Evolutionary conservation across 176 grass and related monocot genomes (phyloP).

Genomic region (Themeda triandra): DNA sequence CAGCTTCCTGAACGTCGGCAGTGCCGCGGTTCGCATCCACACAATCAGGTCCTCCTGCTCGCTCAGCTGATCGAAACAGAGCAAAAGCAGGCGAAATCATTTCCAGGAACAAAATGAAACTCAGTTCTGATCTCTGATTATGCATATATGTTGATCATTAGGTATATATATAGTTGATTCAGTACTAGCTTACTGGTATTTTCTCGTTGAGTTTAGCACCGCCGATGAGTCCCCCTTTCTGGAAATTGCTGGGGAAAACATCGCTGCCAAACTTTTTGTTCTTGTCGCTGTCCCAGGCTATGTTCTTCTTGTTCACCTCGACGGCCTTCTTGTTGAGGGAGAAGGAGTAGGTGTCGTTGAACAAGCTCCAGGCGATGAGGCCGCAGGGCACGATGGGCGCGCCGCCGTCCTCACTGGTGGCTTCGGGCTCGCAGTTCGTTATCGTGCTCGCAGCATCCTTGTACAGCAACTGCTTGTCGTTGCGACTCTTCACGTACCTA

Average conservation of each 20-base stretch:
- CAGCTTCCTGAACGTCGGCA: slow-evolving; percentile 86
- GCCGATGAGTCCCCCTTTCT: slow-evolving; percentile 58
- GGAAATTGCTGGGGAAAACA: slow-evolving; percentile 82
- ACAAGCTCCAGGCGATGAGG: slow-evolving; percentile 90
- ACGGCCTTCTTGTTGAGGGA: slow-evolving; percentile 48
- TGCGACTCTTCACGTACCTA: slow-evolving; percentile 84
- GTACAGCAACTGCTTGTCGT: slow-evolving; percentile 59
- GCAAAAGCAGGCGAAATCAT: background rate
- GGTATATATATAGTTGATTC: background rate
- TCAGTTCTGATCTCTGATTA: background rate
- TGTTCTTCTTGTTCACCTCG: slow-evolving; percentile 82
- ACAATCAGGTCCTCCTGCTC: slow-evolving; percentile 91
- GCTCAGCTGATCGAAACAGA: slow-evolving; percentile 50
- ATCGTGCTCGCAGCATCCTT: slow-evolving; percentile 20
- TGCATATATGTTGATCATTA: background rate
- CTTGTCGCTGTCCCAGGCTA: slow-evolving; percentile 91
- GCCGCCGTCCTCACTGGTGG: slow-evolving; percentile 37
- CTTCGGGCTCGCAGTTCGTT: slow-evolving; percentile 71
- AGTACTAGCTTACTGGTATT: slow-evolving; percentile 47
- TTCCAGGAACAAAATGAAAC: background rate
- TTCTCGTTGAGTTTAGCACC: slow-evolving; percentile 68
- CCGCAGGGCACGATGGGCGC: slow-evolving; percentile 79
- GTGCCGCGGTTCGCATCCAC: slow-evolving; percentile 82
- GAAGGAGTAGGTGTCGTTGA: slow-evolving; percentile 87
- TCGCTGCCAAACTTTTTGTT: slow-evolving; percentile 68